phyloP scores from a whole-genome alignment of 352 stramenopile genomes.

The Globisporangium irregulare region DNA sequence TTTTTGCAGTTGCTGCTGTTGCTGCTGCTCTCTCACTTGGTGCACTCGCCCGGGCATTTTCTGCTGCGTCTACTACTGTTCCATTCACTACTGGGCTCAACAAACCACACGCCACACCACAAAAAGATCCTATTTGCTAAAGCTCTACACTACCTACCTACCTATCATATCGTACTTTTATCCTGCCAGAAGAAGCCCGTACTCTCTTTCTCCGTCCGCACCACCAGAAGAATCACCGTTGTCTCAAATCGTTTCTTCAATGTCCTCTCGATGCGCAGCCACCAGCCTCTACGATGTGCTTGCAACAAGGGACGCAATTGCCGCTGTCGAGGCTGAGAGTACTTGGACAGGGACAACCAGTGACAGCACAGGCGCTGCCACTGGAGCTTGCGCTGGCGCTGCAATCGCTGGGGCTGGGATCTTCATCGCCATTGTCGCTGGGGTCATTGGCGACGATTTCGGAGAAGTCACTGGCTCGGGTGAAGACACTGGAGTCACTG shows the following conservation, averaged over 20 bases:
- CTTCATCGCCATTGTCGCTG: constrained; percentile 9
- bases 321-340: constrained; percentile 11
- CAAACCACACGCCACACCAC: constrained; percentile 15
- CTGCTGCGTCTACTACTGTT: constrained; percentile 11
- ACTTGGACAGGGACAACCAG: not conserved
- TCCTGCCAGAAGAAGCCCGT: constrained; percentile 10
- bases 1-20: constrained; percentile 4
- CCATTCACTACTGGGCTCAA: constrained; percentile 8
- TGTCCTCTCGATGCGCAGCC: not conserved
- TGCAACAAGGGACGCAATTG: constrained; percentile 15
- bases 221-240: not conserved
- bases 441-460: constrained; percentile 8
- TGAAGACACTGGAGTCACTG: constrained; percentile 18
- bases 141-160: constrained; percentile 18
- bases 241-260: not conserved
- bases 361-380: not conserved
- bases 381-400: not conserved
- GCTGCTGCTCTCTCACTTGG: constrained; percentile 14
- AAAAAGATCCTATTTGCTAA: constrained; percentile 21
- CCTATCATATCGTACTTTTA: constrained; percentile 21
- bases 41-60: constrained; percentile 3
- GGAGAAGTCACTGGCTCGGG: constrained; percentile 9
- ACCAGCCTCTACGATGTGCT: constrained; percentile 14
- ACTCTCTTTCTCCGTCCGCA: constrained; percentile 6
- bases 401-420: not conserved